Evolutionary conservation across 164 flowering plant genomes (phyloP).

Genomic region (Piper longum): DNA sequence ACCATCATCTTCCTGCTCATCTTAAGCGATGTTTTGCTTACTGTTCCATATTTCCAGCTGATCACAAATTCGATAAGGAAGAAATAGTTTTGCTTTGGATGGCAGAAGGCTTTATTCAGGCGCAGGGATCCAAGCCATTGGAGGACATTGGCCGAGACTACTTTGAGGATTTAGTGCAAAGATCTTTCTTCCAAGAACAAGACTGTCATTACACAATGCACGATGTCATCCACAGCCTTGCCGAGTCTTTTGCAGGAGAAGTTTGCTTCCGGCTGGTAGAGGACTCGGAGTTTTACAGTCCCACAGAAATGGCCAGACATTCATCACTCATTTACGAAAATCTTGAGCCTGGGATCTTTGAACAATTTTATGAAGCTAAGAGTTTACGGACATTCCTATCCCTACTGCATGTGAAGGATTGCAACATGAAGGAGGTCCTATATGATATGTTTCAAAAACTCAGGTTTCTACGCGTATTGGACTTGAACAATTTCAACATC

Average conservation of each 20-base stretch:
- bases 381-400: background rate
- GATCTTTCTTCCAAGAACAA: slow-evolving; percentile 1
- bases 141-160: slow-evolving; percentile 7
- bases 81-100: slow-evolving; percentile 12
- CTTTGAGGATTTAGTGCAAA: slow-evolving; percentile 1
- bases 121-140: background rate
- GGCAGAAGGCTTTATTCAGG: slow-evolving; percentile 8
- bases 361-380: background rate
- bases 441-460: background rate
- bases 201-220: slow-evolving; percentile 1
- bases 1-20: slow-evolving; percentile 9
- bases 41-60: slow-evolving; percentile 17
- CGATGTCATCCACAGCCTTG: slow-evolving; percentile 6
- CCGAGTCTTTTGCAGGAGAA: background rate
- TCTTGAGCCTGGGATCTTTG: background rate
- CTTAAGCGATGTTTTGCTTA: slow-evolving; percentile 12
- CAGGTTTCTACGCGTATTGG: slow-evolving; percentile 1
- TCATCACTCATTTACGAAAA: background rate
- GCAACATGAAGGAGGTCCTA: background rate
- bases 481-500: background rate
- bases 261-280: slow-evolving; percentile 1
- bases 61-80: slow-evolving; percentile 2
- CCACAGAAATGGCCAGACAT: background rate
- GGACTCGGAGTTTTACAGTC: background rate
- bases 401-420: background rate